A percentile compares a stretch with the other conserved stretches of the same genome.
phyloP scores from a whole-genome alignment of 768 basidiomycete species.

The Boletus edulis region DNA sequence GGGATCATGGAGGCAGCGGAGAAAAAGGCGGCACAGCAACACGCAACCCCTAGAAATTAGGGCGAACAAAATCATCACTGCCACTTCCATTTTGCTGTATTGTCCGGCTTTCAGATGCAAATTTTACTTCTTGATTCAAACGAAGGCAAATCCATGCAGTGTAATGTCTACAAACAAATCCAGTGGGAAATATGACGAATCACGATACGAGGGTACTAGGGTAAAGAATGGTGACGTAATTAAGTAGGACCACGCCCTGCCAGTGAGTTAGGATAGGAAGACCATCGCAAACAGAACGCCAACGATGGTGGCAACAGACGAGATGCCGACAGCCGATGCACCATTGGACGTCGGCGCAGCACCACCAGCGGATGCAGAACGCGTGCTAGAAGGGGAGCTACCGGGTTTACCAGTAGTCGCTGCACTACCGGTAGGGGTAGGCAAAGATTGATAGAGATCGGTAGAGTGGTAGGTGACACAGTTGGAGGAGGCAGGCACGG shows the following conservation, averaged over 20 bases:
- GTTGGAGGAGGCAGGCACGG: conserved; percentile 40
- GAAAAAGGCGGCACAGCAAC: conserved; percentile 11
- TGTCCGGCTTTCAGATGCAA: too few species aligned
- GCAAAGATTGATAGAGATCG: conserved; percentile 33
- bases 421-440: conserved; percentile 9
- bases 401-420: neutral
- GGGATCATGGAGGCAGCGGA: conserved; percentile 23
- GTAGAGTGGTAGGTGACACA: conserved; percentile 39
- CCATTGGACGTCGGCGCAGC: conserved; percentile 15
- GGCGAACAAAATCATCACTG: neutral
- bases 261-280: conserved; percentile 30
- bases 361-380: conserved; percentile 13
- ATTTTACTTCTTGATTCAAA: too few species aligned
- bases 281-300: conserved; percentile 35
- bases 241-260: neutral
- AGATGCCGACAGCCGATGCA: conserved; percentile 25
- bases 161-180: neutral
- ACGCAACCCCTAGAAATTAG: conserved; percentile 11
- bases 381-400: conserved; percentile 5
- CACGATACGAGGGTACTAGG: neutral
- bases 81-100: neutral
- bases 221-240: neutral
- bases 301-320: conserved; percentile 28
- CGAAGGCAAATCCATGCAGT: neutral
- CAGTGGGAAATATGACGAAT: neutral